Percentiles rank a stretch among this genome's conserved stretches.
Evolutionary conservation across 176 grass and related monocot species (phyloP).

Genomic region (Raddia distichophylla): DNA sequence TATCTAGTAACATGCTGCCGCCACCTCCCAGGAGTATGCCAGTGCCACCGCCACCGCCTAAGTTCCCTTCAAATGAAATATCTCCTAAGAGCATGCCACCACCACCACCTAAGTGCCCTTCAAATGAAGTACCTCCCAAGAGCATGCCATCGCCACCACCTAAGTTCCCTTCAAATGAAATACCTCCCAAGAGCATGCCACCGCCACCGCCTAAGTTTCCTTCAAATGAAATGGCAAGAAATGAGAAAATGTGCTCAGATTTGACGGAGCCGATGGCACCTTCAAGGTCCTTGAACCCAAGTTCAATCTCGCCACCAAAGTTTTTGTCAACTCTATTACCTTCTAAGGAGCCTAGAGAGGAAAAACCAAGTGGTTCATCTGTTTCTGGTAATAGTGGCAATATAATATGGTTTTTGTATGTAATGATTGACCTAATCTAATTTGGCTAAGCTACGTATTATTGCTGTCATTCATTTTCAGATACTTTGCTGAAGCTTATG

Average conservation of each 20-base stretch:
- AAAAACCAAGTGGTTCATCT: slow-evolving; percentile 35
- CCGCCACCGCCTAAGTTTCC: slow-evolving; percentile 64
- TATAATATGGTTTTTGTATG: not conserved
- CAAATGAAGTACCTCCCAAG: not conserved
- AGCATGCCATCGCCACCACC: slow-evolving; percentile 10
- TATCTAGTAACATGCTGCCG: slow-evolving; percentile 26
- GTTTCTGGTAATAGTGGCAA: slow-evolving; percentile 59
- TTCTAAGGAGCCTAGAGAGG: slow-evolving; percentile 32
- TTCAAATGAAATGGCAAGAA: slow-evolving; percentile 33
- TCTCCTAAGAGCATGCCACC: slow-evolving; percentile 25
- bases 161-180: too few species aligned
- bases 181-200: slow-evolving; percentile 43
- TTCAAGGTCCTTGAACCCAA: not conserved
- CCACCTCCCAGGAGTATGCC: slow-evolving; percentile 37
- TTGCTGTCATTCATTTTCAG: slow-evolving; percentile 33
- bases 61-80: not conserved
- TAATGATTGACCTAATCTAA: slow-evolving; percentile 5
- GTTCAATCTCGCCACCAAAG: slow-evolving; percentile 34
- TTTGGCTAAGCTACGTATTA: not conserved
- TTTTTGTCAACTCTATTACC: slow-evolving; percentile 30
- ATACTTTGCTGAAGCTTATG: slow-evolving; percentile 85
- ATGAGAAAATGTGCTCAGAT: slow-evolving; percentile 32
- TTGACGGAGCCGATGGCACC: slow-evolving; percentile 41
- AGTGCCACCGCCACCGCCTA: not conserved
- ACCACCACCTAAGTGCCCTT: not conserved